Conservation (phyloP, 2,329 filamentous ascomycete genomes). For the Stemphylium lycopersici region DNA sequence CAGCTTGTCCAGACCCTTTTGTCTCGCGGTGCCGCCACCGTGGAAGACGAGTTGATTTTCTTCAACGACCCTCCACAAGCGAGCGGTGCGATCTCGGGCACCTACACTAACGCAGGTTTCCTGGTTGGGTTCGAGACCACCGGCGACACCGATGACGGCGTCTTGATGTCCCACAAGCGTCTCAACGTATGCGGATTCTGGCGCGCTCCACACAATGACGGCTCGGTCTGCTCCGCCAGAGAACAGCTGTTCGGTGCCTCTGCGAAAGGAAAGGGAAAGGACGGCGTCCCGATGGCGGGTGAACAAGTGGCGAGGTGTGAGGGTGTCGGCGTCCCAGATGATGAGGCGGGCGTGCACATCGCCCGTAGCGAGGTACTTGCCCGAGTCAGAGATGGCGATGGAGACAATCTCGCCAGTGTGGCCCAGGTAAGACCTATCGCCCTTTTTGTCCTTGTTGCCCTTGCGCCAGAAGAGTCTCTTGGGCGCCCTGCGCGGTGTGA, state of each 20-base stretch:
- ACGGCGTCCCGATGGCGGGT: slow-evolving; percentile 90
- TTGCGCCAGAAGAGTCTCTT: slow-evolving; percentile 67
- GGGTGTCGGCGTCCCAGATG: slow-evolving; percentile 81
- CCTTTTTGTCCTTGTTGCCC: slow-evolving; percentile 64
- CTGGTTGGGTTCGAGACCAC: slow-evolving; percentile 64
- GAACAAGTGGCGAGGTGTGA: slow-evolving; percentile 82
- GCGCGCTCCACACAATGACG: slow-evolving; percentile 92
- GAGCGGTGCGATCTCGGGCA: slow-evolving; percentile 85
- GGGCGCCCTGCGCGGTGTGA: slow-evolving; percentile 65
- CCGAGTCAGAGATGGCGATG: slow-evolving; percentile 86
- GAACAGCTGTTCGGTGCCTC: slow-evolving; percentile 88
- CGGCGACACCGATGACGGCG: slow-evolving; percentile 79
- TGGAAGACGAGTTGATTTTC: slow-evolving; percentile 96
- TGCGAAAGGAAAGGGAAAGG: slow-evolving; percentile 81
- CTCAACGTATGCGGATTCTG: slow-evolving; percentile 92
- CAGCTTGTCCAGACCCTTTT: slow-evolving; percentile 48
- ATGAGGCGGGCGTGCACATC: slow-evolving; percentile 84
- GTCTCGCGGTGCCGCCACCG: slow-evolving; percentile 67
- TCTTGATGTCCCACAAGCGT: slow-evolving; percentile 97
- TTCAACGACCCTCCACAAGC: slow-evolving; percentile 95
- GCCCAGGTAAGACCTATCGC: slow-evolving; percentile 68
- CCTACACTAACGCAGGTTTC: slow-evolving; percentile 93
- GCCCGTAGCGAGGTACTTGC: slow-evolving; percentile 88
- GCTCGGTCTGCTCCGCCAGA: slow-evolving; percentile 89
- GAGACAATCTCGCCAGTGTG: slow-evolving; percentile 82